Base-by-base conservation (phyloP, 1,284 basidiomycete genomes). In the Irpex lacteus region DNA sequence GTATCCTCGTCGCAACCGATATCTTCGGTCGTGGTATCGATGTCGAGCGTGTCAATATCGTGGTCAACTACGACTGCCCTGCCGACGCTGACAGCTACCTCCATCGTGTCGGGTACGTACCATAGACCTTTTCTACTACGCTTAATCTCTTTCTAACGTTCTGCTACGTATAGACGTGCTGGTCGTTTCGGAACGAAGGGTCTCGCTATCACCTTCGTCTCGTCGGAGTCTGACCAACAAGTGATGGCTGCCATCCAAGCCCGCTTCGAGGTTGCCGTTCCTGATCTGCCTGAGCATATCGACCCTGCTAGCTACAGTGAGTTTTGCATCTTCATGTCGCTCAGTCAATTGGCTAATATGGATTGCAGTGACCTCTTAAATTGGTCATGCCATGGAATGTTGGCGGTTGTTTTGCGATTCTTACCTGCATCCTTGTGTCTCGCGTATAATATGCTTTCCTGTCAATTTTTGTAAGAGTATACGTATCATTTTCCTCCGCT, bases 181-280 rank as follows among this genome's bases (percentile, higher is more conserved):
- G 98, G 98, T 70, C 94, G 98, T 71, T 99, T 99, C 79, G 98
- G 98, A 69, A 99, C 98, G 55, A 99, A 99, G 80, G 98, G 98
- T 86, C 88, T 99, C 49, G 96, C 96, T n/a, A 96, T 99, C 77
- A 97, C 96, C 8, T 99, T 98, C 76, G 94, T 98, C 57, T 90
- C 95, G 3, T 92, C 89, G 34, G 96, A 98, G 61, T 88, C 84
- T 67, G 98, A 99, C 75, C 89, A 94, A 75, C 92, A 95, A 78
- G 96, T 99, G 66, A 92, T 99, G 88, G 84, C 89, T 61, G 85
- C 91, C 26, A 97, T 98, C 69, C 95, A 98, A 77, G 87, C 90
- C 40, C 80, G 95, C 69, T 98, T 98, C 80, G 95, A 97, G 76
- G 95, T 98, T 19, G 94, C 93, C 7, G 92, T 98, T 21, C 90